Evolutionary conservation across 2,329 filamentous ascomycete species (phyloP), one percentile per base, ranked within the genome.

Genomic region (Pyrenophora graminea): DNA sequence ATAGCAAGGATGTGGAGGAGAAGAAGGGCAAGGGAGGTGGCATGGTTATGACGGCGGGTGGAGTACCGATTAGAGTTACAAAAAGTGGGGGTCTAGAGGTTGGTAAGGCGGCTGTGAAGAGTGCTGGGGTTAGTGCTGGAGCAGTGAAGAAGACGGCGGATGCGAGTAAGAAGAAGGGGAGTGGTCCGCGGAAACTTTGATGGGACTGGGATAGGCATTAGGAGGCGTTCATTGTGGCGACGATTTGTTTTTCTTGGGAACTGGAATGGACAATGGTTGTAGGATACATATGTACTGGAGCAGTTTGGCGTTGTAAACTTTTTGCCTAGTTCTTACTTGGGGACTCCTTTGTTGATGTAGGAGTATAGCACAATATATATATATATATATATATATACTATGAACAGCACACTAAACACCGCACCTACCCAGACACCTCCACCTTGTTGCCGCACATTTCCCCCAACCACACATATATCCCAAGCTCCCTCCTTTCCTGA

Each of bases 11-110:
- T 3, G 62, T 70, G 8, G 69, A 72, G 42, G 60, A 68, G 17
- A 69, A 68, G 13, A 60, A 68, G 32, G 50, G 62, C 38, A 67
- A 66, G 33, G 67, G 62, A 40, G 66, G 63, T 0, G 38, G 48
- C 2, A 67, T 60, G 1, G 39, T 67, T 12, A 62, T 70, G 56
- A 72, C 67, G 1, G 49, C 68, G 3, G 58, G 61, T 6, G 70
- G 70, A 0, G 53, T 73, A 25, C 68, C 69, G 0, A 71, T 73
- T 43, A 72, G 70, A 34, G 53, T 71, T 25, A 68, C 59, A 2
- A 56, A 64, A 7, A 63, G 63, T 36, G 64, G 68, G 3, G 23
- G 8, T 25, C 4, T 25, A 39, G 36, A 36, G 27, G 6, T 25
- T 32, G 3, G 25, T 34, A 34, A 42, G 25, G 55, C 51, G 47